Evolutionary conservation across 148 eudicot species (phyloP).

Genomic region (Arctostaphylos glauca): DNA sequence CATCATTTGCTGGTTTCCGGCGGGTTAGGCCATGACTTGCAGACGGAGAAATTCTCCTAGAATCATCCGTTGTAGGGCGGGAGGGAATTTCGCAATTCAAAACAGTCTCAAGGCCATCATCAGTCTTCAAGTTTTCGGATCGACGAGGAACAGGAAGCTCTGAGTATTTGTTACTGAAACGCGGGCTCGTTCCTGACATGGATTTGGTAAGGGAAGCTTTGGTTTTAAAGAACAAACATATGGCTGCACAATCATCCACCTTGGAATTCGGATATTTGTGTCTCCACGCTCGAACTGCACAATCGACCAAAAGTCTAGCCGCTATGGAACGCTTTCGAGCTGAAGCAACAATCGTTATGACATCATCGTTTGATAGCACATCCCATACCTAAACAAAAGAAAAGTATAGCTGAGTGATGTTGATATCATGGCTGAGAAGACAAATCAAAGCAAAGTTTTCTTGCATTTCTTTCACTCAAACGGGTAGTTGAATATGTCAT

Average conservation of each 20-base stretch:
- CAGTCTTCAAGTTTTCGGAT: slow-evolving; percentile 12
- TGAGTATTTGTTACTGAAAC: slow-evolving; percentile 19
- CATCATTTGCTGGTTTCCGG: slow-evolving; percentile 3
- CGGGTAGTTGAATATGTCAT: neutral
- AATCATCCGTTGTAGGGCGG: neutral
- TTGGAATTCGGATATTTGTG: slow-evolving; percentile 55
- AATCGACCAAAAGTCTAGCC: slow-evolving; percentile 58
- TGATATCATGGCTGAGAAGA: neutral
- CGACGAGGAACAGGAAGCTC: neutral
- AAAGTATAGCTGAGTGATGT: neutral
- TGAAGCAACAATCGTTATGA: slow-evolving; percentile 58
- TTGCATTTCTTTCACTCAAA: neutral
- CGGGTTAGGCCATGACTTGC: neutral
- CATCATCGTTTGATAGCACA: slow-evolving; percentile 74
- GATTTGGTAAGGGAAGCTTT: slow-evolving; percentile 37
- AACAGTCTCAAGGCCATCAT: slow-evolving; percentile 35
- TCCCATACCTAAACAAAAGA: slow-evolving; percentile 68
- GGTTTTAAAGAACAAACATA: slow-evolving; percentile 58
- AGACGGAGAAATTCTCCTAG: neutral
- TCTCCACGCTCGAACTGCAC: slow-evolving; percentile 79
- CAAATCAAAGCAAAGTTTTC: neutral
- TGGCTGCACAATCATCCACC: slow-evolving; percentile 66
- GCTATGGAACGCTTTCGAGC: slow-evolving; percentile 65
- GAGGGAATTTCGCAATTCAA: slow-evolving; percentile 13
- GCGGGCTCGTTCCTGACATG: slow-evolving; percentile 39